Base-by-base conservation (phyloP, 2,329 filamentous ascomycete genomes). In the Daldinia eschscholtzii region DNA sequence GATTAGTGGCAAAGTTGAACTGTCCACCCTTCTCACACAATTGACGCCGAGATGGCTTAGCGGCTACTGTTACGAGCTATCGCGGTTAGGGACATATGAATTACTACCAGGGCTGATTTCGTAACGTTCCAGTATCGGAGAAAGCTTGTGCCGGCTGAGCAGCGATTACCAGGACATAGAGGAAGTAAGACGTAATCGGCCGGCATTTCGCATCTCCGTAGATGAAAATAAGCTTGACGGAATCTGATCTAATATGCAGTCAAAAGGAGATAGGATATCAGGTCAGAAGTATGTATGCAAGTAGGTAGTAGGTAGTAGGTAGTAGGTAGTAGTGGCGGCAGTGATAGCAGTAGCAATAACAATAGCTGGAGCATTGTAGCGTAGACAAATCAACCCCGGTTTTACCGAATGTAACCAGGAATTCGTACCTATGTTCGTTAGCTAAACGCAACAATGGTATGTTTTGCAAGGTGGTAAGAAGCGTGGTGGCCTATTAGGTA, bases 341-440 rank as follows among this genome's bases (percentile, higher is more conserved):
- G 42, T 59, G 44, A 58, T 60, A 37, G 58, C 33, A 41, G 30
- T 9, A 33, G 30, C 30, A 9, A 33, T 33, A 37, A 10, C 9
- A 9, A 46, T 48, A 60, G 39, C 57, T 44, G 56, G 41, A 63
- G 61, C 56, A 37, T 61, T 35, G 57, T 48, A 44, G 39, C 46
- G n/a, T 30, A 23, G 30, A 50, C 23, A 7, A 50, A 28, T 66
- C 13, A 65, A 57, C 65, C 65, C 57, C 56, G 63, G 55, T 65
- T 65, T 50, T 71, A 44, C 68, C 63, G 64, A 63, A 71, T 69
- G 65, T 52, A 67, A 71, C 70, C 26, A 61, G 57, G 61, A 63
- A 39, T 42, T 35, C 28, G 50, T 53, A 18, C 28, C n/a, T 35
- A 41, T 2, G 53, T 42, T 39, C 13, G 23, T 55, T 55, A 37